A percentile compares a stretch with the other conserved stretches of the same genome.
Conservation (phyloP, 2,329 filamentous ascomycete genomes). For the Trichophyton verrucosum region DNA sequence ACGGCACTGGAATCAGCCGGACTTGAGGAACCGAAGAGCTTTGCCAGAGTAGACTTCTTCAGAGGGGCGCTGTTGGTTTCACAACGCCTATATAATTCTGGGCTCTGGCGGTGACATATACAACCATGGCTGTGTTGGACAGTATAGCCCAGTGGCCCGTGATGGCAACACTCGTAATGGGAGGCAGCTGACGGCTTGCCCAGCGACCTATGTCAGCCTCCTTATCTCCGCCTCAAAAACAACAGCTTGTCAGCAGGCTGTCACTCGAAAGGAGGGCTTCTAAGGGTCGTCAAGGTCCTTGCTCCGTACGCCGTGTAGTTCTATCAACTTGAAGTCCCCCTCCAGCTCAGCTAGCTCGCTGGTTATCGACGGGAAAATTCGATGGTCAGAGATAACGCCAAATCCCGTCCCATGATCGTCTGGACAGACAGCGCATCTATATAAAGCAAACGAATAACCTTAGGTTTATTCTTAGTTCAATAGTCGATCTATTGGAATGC, state of each 20-base stretch:
- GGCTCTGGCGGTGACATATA: neutral
- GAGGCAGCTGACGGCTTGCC: neutral
- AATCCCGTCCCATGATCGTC: neutral
- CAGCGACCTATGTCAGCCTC: neutral
- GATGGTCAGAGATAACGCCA: neutral
- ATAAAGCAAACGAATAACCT: neutral
- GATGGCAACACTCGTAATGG: neutral
- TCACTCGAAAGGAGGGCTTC: too few species aligned
- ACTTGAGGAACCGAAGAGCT: neutral
- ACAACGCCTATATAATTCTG: neutral
- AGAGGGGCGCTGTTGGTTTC: neutral
- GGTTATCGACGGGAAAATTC: neutral
- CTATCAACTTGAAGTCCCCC: too few species aligned
- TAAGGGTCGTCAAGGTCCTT: too few species aligned
- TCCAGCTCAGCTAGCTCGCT: too few species aligned
- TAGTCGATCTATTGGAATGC: neutral
- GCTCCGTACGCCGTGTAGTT: too few species aligned
- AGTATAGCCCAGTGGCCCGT: neutral
- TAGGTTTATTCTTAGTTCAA: neutral
- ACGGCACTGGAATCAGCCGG: neutral
- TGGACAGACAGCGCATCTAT: neutral
- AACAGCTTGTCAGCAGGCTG: too few species aligned
- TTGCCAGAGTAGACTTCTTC: neutral
- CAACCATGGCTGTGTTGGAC: neutral
- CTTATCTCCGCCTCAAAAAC: too few species aligned